phyloP scores from a whole-genome alignment of 257 asterid genomes.

The Capsicum pubescens region DNA sequence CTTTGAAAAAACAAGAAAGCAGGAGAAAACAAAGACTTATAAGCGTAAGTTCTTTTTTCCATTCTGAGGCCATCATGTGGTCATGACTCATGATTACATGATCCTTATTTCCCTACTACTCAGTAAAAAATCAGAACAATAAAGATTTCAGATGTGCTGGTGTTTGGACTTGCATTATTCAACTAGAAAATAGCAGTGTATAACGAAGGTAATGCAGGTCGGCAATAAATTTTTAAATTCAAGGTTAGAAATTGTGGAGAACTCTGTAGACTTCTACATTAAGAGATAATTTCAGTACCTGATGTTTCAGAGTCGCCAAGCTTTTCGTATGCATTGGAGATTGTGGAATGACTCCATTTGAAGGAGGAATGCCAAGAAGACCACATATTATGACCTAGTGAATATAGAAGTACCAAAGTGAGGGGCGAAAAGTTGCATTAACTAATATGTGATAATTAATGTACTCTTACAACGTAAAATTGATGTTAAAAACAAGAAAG shows the following conservation, averaged over 20 bases:
- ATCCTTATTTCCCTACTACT: neutral
- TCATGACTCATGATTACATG: neutral
- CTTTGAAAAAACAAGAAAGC: neutral
- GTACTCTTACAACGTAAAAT: neutral
- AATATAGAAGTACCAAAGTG: constrained; percentile 19
- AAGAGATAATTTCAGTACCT: constrained; percentile 51
- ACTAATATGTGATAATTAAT: neutral
- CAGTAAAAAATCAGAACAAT: neutral
- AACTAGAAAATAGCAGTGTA: neutral
- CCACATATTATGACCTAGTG: constrained; percentile 88
- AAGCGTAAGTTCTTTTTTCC: neutral
- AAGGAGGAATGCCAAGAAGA: constrained; percentile 95
- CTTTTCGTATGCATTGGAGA: constrained; percentile 99
- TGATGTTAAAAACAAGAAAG: neutral
- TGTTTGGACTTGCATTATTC: neutral
- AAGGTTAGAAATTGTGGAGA: neutral
- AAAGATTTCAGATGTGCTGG: neutral
- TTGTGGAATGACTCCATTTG: constrained; percentile 98
- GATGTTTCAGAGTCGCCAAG: constrained; percentile 95
- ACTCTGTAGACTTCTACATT: neutral
- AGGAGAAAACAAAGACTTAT: neutral
- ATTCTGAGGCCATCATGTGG: neutral
- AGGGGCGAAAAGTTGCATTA: neutral
- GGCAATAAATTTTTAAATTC: neutral
- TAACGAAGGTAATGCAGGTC: neutral